Evolutionary conservation across 2,329 filamentous ascomycete species (phyloP), one percentile per base, ranked within the genome.

Genomic region (Ascochyta fabae): DNA sequence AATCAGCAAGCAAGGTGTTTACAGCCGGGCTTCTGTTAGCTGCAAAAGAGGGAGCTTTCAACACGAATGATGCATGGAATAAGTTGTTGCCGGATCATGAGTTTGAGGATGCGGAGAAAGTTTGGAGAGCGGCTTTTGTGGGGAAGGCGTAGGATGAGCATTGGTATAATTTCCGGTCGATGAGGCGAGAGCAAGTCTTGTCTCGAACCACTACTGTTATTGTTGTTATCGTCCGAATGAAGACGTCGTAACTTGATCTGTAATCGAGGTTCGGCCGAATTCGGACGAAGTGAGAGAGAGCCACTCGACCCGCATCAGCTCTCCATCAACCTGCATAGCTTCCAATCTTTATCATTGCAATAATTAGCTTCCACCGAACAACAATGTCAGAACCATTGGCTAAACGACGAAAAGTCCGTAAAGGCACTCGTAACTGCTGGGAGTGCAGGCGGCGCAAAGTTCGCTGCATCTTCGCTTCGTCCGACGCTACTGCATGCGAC

Each of bases 391-490:
- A 36, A 10, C 34, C 34, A 6, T 36, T 10, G 5, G 15, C 41
- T 1, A 65, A 63, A 23, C 39, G 55, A 42, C 67, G 71, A 58
- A 75, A 70, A 50, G 66, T 76, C 59, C 65, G 73, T 19, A 76
- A 76, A 54, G 74, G 74, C 12, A 76, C 74, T 9, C 72, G 71
- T 55, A 75, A 70, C 47, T 77, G 74, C 58, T 77, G 74, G 61
- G 74, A 74, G 59, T 76, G 74, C 66, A 73, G 66, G 53, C 61
- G 63, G 34, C 58, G 69, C 23, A 72, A 72, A 29, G 52, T 67
- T 3, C 51, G 59, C n/a, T 71, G 69, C 31, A 59, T 53, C 2
- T 68, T 65, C 26, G 39, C 46, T 3, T 6, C 51, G 15, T 10
- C 41, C 1, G 43, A 45, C 3, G 49, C 63, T 19, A 26, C 44